phyloP scores from a whole-genome alignment of 768 basidiomycete genomes.

The Cantharellus cinnabarinus region DNA sequence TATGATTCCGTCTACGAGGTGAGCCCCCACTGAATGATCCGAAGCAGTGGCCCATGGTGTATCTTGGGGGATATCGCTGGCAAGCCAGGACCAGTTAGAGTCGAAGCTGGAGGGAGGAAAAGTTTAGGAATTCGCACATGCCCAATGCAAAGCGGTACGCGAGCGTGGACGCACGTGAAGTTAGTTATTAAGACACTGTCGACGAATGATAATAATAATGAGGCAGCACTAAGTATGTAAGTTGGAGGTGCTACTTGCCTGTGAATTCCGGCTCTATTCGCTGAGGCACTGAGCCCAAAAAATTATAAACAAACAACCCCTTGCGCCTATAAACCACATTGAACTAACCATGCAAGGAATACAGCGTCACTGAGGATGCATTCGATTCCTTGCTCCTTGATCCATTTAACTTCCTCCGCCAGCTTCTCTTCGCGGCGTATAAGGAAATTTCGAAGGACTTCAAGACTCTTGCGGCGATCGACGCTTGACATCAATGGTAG shows the following conservation, averaged over 20 bases:
- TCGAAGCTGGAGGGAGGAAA: constrained; percentile 27
- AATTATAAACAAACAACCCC: not conserved
- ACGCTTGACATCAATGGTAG: constrained; percentile 19
- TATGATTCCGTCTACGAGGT: constrained; percentile 12
- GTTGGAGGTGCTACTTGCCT: not conserved
- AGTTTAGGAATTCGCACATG: not conserved
- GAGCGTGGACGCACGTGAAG: constrained; percentile 26
- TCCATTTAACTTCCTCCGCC: constrained; percentile 36
- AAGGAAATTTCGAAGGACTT: constrained; percentile 40
- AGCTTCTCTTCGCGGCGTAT: constrained; percentile 32
- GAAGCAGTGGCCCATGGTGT: not conserved
- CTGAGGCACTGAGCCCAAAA: constrained; percentile 26
- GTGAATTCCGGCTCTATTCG: constrained; percentile 40
- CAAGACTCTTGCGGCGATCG: constrained; percentile 47
- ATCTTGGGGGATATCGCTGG: constrained; percentile 17
- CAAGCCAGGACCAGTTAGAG: constrained; percentile 60
- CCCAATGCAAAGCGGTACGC: not conserved
- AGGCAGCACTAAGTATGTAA: not conserved
- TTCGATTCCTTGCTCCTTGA: constrained; percentile 28
- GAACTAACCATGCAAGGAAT: constrained; percentile 50
- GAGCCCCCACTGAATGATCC: not conserved
- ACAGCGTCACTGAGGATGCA: constrained; percentile 60
- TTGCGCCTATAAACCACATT: not conserved
- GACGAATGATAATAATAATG: not conserved
- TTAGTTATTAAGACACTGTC: constrained; percentile 49